Evolutionary conservation across 2,329 filamentous ascomycete species (phyloP), one percentile per base, ranked within the genome.

Genomic region (Pseudogymnoascus sp.): DNA sequence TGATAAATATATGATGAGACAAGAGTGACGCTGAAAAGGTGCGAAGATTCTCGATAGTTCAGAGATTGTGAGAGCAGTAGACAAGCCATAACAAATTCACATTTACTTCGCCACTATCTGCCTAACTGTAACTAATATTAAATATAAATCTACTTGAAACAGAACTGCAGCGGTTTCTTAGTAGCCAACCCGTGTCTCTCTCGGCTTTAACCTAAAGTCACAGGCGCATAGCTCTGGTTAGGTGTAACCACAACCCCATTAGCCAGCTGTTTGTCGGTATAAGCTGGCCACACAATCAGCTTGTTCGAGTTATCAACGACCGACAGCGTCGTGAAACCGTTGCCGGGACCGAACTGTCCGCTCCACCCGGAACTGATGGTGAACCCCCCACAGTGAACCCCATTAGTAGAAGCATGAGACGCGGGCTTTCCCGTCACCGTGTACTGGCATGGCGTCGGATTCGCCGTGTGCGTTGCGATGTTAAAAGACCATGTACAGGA

Each of bases 321-420:
- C 18, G 79, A 75, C 28, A 84, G 73, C 21, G 79, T 82, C 23
- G 82, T 84, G 76, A 84, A 85, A 67, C 80, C 82, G 25, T 79
- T 74, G 65, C 72, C 78, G 11, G 73, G 63, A 60, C 82, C 83
- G 66, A 84, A 85, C 69, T 83, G 78, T 70, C 77, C 81, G 71
- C 78, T 81, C 82, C 82, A 85, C 74, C 80, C 79, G 1, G 78
- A 79, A 60, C 79, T 80, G 69, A 85, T 68, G 66, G 76, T 80
- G 76, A 77, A 85, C 64, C 69, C 69, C 40, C 81, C 82, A 75
- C 80, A 84, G 60, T 67, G 74, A 64, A 71, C 66, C 49, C 77
- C 75, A 16, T 75, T 77, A 59, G 75, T 76, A 63, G 76, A 75
- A 66, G 74, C 72, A 63, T 71, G 68, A 63, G 68, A 62, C 56